Evolutionary conservation across 1,284 basidiomycete species (phyloP), one percentile per base, ranked within the genome.

Genomic region (Ustilago trichophora): DNA sequence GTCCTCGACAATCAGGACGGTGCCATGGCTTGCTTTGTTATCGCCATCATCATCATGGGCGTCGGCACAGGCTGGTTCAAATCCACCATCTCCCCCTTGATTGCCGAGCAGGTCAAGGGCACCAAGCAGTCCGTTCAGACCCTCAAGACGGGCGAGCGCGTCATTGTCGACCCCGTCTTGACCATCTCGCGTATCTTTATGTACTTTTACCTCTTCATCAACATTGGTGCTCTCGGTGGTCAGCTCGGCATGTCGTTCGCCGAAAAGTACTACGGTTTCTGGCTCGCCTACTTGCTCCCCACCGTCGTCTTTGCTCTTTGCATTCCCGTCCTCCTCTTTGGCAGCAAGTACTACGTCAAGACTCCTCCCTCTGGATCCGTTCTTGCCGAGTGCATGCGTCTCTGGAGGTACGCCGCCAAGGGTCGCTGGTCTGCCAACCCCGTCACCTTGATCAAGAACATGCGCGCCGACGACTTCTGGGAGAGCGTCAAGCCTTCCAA

Each of bases 281-380:
- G 78, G 78, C 75, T 79, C 34, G 63, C 76, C 26, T 85, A 76
- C 79, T 77, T 84, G 13, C 62, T 84, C 8, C 85, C 84, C 11
- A 83, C 83, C 43, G 77, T 84, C 59, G 65, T 85, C 51, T 82
- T 84, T 54, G 53, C 78, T 38, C 64, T 84, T 15, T 81, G 78
- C 68, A 89, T 91, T 0, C 60, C 91, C 72, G 86, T 93, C 44
- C 87, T 94, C 31, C 86, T 82, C 72, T 55, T 85, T 43, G 90
- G 90, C 3, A 84, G 86, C 45, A 88, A 89, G 56, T 84, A 84
- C 26, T 93, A 93, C 82, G 81, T 83, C 21, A 84, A 83, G 29
- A 87, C 87, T 0, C 89, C 90, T 10, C 92, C 91, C 0, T 84
- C 85, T 0, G 91, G 91, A n/a, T 92, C 90, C 8, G 88, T 93